Percentiles rank a stretch among this genome's conserved stretches.
Evolutionary conservation across 2,329 filamentous ascomycete genomes (phyloP).

Genomic region (Talaromyces atroroseus): DNA sequence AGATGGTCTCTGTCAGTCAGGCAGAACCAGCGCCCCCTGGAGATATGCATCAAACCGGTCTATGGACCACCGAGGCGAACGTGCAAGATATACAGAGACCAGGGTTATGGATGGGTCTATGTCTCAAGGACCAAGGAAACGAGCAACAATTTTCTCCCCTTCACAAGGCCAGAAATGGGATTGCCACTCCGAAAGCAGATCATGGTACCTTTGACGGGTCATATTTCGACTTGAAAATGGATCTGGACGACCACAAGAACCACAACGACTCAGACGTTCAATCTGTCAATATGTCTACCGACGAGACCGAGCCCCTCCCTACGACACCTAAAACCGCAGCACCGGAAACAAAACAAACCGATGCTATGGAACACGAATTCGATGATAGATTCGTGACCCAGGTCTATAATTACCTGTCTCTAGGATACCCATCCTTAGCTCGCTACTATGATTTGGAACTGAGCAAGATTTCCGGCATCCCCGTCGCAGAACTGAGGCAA

Average conservation of each 20-base stretch:
- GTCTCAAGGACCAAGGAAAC: slow-evolving; percentile 22
- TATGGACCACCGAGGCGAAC: slow-evolving; percentile 72
- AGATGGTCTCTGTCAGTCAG: slow-evolving; percentile 42
- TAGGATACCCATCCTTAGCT: slow-evolving; percentile 84
- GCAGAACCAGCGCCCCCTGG: slow-evolving; percentile 46
- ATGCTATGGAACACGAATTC: slow-evolving; percentile 61
- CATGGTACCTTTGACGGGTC: slow-evolving; percentile 12
- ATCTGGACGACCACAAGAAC: slow-evolving; percentile 18
- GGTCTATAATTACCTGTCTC: slow-evolving; percentile 92
- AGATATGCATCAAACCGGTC: slow-evolving; percentile 51
- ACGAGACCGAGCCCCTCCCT: neutral
- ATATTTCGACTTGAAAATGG: slow-evolving; percentile 6
- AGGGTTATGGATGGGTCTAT: slow-evolving; percentile 42
- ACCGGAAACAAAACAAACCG: slow-evolving; percentile 33
- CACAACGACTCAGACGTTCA: neutral
- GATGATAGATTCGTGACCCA: slow-evolving; percentile 83
- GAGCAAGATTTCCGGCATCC: slow-evolving; percentile 68
- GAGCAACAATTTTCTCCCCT: slow-evolving; percentile 13
- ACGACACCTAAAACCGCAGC: slow-evolving; percentile 16
- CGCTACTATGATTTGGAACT: slow-evolving; percentile 80
- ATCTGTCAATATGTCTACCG: neutral
- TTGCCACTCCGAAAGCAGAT: slow-evolving; percentile 23
- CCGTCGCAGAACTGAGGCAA: slow-evolving; percentile 61
- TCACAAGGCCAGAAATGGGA: slow-evolving; percentile 16
- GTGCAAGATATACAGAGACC: slow-evolving; percentile 31